Percentiles rank a stretch among this genome's conserved stretches.
Conservation (phyloP, 2,329 filamentous ascomycete genomes). For the Mollisiaceae sp. region DNA sequence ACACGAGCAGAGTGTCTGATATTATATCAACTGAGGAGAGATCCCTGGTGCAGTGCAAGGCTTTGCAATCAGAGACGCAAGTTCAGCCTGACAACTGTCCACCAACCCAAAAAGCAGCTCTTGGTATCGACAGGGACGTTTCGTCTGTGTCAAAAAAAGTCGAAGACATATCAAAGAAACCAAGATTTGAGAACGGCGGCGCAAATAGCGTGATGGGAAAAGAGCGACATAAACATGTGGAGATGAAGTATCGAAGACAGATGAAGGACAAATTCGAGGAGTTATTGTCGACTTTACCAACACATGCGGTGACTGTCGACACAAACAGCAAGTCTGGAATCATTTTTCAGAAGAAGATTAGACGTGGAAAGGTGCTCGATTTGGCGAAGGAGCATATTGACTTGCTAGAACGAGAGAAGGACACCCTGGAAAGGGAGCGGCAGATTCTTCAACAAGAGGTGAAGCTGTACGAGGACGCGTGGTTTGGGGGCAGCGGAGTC, state of each 20-base stretch:
- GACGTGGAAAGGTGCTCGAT: constrained; percentile 9
- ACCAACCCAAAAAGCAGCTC: neutral
- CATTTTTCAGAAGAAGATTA: constrained; percentile 9
- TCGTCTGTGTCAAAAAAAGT: neutral
- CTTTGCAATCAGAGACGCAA: neutral
- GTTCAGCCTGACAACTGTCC: neutral
- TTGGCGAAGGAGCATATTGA: constrained; percentile 4
- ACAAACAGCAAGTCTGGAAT: neutral
- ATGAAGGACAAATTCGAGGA: constrained; percentile 16
- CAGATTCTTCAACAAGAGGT: neutral
- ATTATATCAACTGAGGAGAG: neutral
- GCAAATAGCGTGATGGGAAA: neutral
- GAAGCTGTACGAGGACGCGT: constrained; percentile 5
- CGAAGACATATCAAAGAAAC: neutral
- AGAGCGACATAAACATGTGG: constrained; percentile 13
- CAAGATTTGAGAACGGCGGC: neutral
- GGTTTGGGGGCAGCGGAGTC: neutral
- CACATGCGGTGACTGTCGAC: neutral
- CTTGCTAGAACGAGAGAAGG: neutral
- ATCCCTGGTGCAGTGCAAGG: neutral
- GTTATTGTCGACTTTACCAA: neutral
- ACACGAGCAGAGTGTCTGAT: neutral
- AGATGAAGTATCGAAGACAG: constrained; percentile 16
- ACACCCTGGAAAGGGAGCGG: neutral
- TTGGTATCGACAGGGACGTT: neutral